phyloP scores from a whole-genome alignment of 306 rosid species.

The Cucumis cinereus region DNA sequence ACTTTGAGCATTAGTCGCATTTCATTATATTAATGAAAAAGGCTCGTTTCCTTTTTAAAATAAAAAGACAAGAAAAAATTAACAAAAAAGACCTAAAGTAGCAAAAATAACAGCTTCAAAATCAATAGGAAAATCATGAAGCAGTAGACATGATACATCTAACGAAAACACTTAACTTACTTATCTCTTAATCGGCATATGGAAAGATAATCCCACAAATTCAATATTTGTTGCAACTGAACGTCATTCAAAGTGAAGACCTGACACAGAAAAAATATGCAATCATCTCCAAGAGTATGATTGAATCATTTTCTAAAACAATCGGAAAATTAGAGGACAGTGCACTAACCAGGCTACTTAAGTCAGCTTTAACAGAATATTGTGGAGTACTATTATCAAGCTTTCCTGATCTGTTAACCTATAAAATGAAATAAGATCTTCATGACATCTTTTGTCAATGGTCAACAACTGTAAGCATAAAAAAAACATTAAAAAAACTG shows the following conservation, averaged over 20 bases:
- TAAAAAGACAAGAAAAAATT: neutral
- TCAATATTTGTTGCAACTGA: constrained; percentile 63
- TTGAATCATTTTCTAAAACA: neutral
- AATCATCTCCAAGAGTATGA: neutral
- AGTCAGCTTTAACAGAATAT: constrained; percentile 62
- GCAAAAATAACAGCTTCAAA: neutral
- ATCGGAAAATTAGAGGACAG: constrained; percentile 2
- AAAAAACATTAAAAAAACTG: too few relatives aligned
- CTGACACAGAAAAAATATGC: constrained; percentile 23
- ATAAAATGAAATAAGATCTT: constrained; percentile 12
- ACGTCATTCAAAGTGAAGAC: constrained; percentile 56
- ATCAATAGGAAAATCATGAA: neutral
- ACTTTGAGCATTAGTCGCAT: too few relatives aligned
- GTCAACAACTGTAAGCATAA: neutral
- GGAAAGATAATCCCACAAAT: constrained; percentile 62
- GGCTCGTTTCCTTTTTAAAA: too few relatives aligned
- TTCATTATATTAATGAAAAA: too few relatives aligned
- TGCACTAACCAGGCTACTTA: constrained; percentile 63
- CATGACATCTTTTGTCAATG: neutral
- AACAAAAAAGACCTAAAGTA: neutral
- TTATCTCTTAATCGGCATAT: constrained; percentile 58
- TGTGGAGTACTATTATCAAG: constrained; percentile 50
- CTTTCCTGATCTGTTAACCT: constrained; percentile 77
- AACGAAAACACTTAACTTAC: constrained; percentile 33
- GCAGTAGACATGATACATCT: neutral